Percentiles rank a stretch among this genome's conserved stretches.
phyloP scores from a whole-genome alignment of 768 basidiomycete genomes.

The Podaxis sp. region DNA sequence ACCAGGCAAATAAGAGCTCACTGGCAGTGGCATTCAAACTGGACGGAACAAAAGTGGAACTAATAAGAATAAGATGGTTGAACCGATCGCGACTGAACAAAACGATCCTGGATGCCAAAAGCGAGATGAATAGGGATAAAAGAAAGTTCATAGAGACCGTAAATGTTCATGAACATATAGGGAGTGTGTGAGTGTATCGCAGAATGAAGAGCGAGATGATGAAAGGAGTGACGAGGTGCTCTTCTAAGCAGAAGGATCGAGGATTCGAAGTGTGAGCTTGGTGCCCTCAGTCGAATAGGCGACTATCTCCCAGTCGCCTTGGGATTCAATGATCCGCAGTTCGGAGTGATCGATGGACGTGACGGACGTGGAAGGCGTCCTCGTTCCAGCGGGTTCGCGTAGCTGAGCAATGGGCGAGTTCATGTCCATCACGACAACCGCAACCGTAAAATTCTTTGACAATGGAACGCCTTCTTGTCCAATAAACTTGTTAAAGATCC shows the following conservation, averaged over 20 bases:
- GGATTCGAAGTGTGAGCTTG: slow-evolving; percentile 59
- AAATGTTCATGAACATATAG: not conserved
- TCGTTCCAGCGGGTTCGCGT: slow-evolving; percentile 12
- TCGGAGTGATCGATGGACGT: slow-evolving; percentile 29
- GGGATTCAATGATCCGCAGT: slow-evolving; percentile 50
- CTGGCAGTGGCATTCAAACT: not conserved
- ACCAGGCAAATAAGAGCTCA: slow-evolving; percentile 3
- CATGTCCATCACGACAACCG: slow-evolving; percentile 38
- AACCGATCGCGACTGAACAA: not conserved
- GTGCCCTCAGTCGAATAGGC: slow-evolving; percentile 38
- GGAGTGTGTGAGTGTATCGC: not conserved
- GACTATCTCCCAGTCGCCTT: slow-evolving; percentile 61
- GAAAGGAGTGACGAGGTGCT: not conserved
- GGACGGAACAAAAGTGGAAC: not conserved
- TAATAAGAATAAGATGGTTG: slow-evolving; percentile 7
- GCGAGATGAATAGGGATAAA: not conserved
- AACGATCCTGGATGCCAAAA: not conserved
- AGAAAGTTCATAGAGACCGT: not conserved
- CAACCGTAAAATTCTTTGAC: slow-evolving; percentile 52
- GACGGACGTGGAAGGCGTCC: slow-evolving; percentile 31
- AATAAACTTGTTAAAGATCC: slow-evolving; percentile 67
- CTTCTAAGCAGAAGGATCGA: slow-evolving; percentile 32
- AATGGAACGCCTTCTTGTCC: slow-evolving; percentile 56
- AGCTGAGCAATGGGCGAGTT: slow-evolving; percentile 9
- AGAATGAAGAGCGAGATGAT: slow-evolving; percentile 8